Evolutionary conservation across 1,284 basidiomycete genomes (phyloP), one percentile per base, ranked within the genome.

Genomic region (Melampsora abietis-canadensis): DNA sequence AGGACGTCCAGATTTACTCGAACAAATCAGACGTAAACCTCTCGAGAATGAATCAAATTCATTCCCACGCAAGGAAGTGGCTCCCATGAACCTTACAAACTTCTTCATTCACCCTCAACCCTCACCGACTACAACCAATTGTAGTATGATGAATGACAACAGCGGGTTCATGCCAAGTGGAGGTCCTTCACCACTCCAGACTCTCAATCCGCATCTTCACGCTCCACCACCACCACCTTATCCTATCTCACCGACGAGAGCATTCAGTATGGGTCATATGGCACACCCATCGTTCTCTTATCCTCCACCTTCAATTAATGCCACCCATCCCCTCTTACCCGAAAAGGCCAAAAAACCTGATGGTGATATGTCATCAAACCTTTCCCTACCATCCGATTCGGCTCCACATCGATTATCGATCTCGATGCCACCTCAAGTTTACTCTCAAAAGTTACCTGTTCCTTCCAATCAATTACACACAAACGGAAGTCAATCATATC

Each of bases 21-120:
- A 92, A 78, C 89, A 90, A 79, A 93, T 92, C 81, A 91, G 91
- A 81, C 87, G 91, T 76, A 92, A 92, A 82, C 89, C 90, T 0
- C 83, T 90, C 12, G 90, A 91, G 78, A 88, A 30, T 54, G 67
- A 72, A 30, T 24, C 51, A 12, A 40, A n/a, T 30, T 30, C 54
- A 37, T 62, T 60, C 19, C 40, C 47, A 12, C 14, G 19, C 51
- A 31, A 44, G 8, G 24, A 63, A 21, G 31, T 59, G 48, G 34
- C 61, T 37, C 24, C 60, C 14, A 34, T 30, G 21, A 27, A 62
- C 21, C 31, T 27, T 62, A n/a, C 19, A 34, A 10, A 46, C n/a
- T n/a, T 54, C 30, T 37, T 40, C 34, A 57, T 51, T 17, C 62
- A 64, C 1, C 34, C 65, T 66, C 65, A 66, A 51, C 15, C 69